phyloP scores from a whole-genome alignment of 73 alveolate species.

The Paramecium tetraurelia region DNA sequence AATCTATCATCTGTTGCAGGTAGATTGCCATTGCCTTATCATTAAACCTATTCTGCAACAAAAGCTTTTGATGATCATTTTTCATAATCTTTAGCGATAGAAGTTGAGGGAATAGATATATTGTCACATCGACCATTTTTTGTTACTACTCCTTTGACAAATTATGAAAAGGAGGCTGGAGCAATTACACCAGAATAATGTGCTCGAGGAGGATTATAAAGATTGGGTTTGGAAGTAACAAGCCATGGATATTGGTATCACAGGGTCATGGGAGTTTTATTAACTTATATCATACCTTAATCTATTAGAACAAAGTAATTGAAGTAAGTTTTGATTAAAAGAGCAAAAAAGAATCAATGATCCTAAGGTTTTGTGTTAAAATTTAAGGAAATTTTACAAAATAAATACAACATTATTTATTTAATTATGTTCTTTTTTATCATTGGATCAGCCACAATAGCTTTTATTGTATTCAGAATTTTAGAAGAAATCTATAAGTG shows the following conservation, averaged over 20 bases:
- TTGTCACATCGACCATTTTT: neutral
- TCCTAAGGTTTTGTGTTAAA: too few relatives aligned
- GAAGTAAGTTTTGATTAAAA: neutral
- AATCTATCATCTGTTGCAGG: slow-evolving; percentile 45
- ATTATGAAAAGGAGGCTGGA: neutral
- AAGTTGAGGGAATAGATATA: neutral
- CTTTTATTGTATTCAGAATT: neutral
- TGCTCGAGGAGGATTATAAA: neutral
- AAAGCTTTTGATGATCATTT: slow-evolving; percentile 48
- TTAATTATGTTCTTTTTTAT: slow-evolving; percentile 10
- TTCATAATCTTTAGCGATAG: neutral
- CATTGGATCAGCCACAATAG: neutral
- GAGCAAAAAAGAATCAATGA: neutral
- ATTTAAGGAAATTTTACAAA: neutral
- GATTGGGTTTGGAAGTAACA: neutral
- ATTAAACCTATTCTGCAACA: slow-evolving; percentile 25
- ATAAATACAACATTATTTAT: neutral
- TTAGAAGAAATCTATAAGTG: slow-evolving; percentile 26
- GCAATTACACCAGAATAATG: neutral
- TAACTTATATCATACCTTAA: neutral
- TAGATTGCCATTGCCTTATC: slow-evolving; percentile 44
- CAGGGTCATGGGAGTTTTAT: neutral
- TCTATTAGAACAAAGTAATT: neutral
- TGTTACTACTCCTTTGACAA: neutral
- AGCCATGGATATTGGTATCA: neutral